phyloP scores from a whole-genome alignment of 441 rosid genomes.

The Bocquillonia castaneifolia region DNA sequence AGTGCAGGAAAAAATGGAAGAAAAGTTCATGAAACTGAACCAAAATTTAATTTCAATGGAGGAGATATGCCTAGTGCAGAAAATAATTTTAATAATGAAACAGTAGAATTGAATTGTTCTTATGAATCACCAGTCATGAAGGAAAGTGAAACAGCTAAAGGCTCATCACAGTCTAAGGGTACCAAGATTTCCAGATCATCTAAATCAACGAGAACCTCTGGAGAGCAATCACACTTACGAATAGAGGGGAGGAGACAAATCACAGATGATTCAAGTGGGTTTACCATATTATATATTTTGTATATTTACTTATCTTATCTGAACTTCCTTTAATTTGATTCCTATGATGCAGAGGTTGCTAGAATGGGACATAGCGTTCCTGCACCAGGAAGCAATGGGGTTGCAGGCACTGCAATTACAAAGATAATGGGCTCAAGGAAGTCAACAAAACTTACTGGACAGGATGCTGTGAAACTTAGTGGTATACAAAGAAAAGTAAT shows the following conservation, averaged over 20 bases:
- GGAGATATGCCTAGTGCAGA: conserved; percentile 18
- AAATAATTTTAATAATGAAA: conserved; percentile 23
- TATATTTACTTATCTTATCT: background rate
- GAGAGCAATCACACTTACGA: conserved; percentile 35
- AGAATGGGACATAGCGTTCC: conserved; percentile 28
- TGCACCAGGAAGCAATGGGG: conserved; percentile 36
- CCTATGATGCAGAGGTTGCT: conserved; percentile 35
- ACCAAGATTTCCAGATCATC: conserved; percentile 28
- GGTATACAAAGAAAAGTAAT: conserved; percentile 40
- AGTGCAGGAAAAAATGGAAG: conserved; percentile 28
- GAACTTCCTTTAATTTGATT: conserved; percentile 18
- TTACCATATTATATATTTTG: conserved; percentile 18
- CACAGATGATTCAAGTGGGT: conserved; percentile 38
- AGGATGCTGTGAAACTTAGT: conserved; percentile 23
- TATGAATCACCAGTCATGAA: conserved; percentile 20
- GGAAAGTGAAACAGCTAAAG: conserved; percentile 26
- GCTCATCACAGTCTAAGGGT: conserved; percentile 27
- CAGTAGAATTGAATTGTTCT: conserved; percentile 18
- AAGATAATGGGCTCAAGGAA: conserved; percentile 58
- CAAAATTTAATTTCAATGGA: conserved; percentile 18
- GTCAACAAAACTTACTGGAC: conserved; percentile 39
- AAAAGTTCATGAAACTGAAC: conserved; percentile 21
- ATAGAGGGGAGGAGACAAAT: conserved; percentile 37
- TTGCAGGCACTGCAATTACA: conserved; percentile 38
- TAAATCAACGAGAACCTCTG: conserved; percentile 32